phyloP scores from a whole-genome alignment of 805 yeast species.

The Kodamaea jinghongensis region DNA sequence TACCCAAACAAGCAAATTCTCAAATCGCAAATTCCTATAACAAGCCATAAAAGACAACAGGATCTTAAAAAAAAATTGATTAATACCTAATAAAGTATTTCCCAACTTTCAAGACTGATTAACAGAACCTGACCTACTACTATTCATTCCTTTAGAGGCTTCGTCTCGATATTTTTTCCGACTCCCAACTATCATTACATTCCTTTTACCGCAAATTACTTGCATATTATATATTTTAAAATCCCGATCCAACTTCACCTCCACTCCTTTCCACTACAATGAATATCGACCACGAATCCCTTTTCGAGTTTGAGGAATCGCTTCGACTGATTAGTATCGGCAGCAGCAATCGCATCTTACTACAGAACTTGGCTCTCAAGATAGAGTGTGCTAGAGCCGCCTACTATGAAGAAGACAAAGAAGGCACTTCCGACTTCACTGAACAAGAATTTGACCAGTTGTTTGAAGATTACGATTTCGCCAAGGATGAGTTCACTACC shows the following conservation, averaged over 20 bases:
- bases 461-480: slow-evolving; percentile 19
- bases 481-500: slow-evolving; percentile 32
- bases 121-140: slow-evolving; percentile 6
- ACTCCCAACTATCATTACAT: slow-evolving; percentile 2
- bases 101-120: neutral
- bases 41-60: neutral
- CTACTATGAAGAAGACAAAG: slow-evolving; percentile 12
- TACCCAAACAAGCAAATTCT: slow-evolving; percentile 1
- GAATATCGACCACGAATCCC: slow-evolving; percentile 23
- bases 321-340: slow-evolving; percentile 17
- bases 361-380: slow-evolving; percentile 25
- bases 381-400: slow-evolving; percentile 21
- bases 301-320: slow-evolving; percentile 37
- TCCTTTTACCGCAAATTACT: neutral
- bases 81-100: too few species aligned
- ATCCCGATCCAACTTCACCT: too few species aligned
- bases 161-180: neutral
- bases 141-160: slow-evolving; percentile 6
- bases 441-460: slow-evolving; percentile 16
- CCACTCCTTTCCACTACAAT: neutral
- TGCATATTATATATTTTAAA: neutral
- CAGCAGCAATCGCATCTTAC: slow-evolving; percentile 18
- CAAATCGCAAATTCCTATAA: neutral
- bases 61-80: slow-evolving; percentile 4
- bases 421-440: slow-evolving; percentile 11